Evolutionary conservation across 2,329 filamentous ascomycete species (phyloP).

Genomic region (Proliferodiscus dingleyae): DNA sequence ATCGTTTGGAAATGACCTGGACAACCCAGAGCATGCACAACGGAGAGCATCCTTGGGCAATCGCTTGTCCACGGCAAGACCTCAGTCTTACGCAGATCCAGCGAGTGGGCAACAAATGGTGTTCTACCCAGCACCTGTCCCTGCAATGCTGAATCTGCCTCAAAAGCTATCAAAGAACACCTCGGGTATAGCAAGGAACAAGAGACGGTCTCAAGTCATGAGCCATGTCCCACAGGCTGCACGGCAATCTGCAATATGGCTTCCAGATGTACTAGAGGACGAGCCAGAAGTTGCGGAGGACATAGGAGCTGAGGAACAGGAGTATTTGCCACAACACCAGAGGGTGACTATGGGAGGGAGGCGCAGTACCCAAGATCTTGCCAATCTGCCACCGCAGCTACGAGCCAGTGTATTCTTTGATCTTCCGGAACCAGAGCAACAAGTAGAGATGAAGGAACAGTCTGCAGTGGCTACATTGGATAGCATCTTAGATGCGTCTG

Average conservation of each 20-base stretch:
- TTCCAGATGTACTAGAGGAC: constrained; percentile 30
- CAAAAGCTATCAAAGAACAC: constrained; percentile 76
- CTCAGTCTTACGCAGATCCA: constrained; percentile 58
- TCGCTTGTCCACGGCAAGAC: constrained; percentile 28
- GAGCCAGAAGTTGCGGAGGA: constrained; percentile 17
- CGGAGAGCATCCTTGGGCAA: constrained; percentile 15
- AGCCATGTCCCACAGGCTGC: constrained; percentile 52
- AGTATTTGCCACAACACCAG: constrained; percentile 32
- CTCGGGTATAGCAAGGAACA: constrained; percentile 57
- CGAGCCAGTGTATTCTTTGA: constrained; percentile 93
- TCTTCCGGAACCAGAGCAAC: constrained; percentile 48
- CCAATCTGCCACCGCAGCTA: constrained; percentile 71
- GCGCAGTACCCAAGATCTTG: constrained; percentile 34
- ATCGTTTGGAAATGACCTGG: constrained; percentile 11
- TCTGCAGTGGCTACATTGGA: constrained; percentile 88
- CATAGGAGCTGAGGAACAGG: constrained; percentile 22
- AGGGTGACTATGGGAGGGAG: constrained; percentile 30
- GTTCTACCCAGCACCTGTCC: constrained; percentile 92
- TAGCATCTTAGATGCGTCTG: constrained; percentile 85
- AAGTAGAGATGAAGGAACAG: constrained; percentile 61
- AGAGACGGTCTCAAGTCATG: constrained; percentile 69
- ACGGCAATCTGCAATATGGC: constrained; percentile 34
- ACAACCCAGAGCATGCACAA: constrained; percentile 9
- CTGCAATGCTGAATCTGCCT: constrained; percentile 87
- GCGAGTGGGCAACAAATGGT: constrained; percentile 76